Base-by-base conservation (phyloP, 345 rosid genomes). In the Hibiscus tridactylites region DNA sequence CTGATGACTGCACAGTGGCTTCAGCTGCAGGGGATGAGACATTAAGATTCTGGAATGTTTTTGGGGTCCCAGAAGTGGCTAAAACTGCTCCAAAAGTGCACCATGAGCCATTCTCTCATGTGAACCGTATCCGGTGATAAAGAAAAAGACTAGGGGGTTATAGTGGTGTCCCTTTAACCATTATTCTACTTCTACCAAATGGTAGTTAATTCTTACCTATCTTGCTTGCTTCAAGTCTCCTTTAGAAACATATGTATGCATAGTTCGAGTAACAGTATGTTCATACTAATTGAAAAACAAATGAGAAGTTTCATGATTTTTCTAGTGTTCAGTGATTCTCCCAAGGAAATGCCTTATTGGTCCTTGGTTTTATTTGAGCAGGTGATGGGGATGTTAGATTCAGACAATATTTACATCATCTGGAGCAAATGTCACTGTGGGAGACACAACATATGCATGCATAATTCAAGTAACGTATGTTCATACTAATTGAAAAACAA, bases 11-110 rank as follows among this genome's bases (percentile, higher is more conserved):
- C 77, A 84, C 92, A 1, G 92, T 86, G 15, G 92, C 92, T 13
- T 75, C 92, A 26, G 92, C 88, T 7, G 92, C 90, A 17, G 86
- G 81, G 50, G 92, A 88, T 39, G 92, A 88, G 74, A 88, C 90
- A 26, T 67, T 86, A 16, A 77, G 87, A 42, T 82, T 88, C 61
- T 85, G 92, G 92, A 88, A 85, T 26, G 87, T 84, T 16, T 88
- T 88, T 69, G 87, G 88, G 26, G 82, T 71, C 19, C 85, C 89
- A 16, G 84, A 88, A 80, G 85, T 71, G 24, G 81, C 88, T 5
- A 85, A 84, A 68, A 72, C 85, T 31, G 79, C 82, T 33, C 72
- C 88, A 2, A 85, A 85, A 59, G 73, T 78, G 24, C 80, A 73
- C 56, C 81, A 80, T 5, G 84, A 80, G 71, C 88, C 90, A 12